phyloP scores from a whole-genome alignment of 768 basidiomycete genomes.

The Xerocomus spinulosus region DNA sequence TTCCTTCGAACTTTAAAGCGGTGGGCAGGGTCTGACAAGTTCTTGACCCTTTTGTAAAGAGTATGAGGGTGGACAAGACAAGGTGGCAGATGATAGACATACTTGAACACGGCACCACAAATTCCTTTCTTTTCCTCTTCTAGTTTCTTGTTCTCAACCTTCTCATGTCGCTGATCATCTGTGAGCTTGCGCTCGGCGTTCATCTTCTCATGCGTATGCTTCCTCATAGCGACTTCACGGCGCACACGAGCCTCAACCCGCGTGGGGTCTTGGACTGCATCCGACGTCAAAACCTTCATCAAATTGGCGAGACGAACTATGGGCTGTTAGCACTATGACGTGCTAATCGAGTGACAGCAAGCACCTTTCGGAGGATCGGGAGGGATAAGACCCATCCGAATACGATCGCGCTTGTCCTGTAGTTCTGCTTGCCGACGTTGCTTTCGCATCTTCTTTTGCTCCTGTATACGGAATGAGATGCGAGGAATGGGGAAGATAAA shows the following conservation, averaged over 20 bases:
- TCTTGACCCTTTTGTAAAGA: slow-evolving; percentile 55
- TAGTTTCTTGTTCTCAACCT: slow-evolving; percentile 76
- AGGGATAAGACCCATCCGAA: slow-evolving; percentile 93
- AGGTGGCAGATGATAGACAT: slow-evolving; percentile 29
- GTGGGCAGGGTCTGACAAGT: slow-evolving; percentile 86
- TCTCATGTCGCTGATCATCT: slow-evolving; percentile 84
- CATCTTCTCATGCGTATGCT: slow-evolving; percentile 88
- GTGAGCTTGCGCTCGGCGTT: slow-evolving; percentile 90
- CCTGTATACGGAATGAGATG: slow-evolving; percentile 36
- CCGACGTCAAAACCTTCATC: slow-evolving; percentile 96
- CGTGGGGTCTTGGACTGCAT: slow-evolving; percentile 96
- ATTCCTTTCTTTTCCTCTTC: slow-evolving; percentile 86
- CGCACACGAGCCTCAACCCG: slow-evolving; percentile 94
- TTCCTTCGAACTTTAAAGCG: slow-evolving; percentile 97
- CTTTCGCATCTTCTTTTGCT: slow-evolving; percentile 96
- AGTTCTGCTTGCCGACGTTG: slow-evolving; percentile 81
- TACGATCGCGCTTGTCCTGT: slow-evolving; percentile 91
- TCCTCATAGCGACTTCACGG: slow-evolving; percentile 87
- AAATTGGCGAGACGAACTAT: slow-evolving; percentile 89
- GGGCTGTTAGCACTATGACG: neutral
- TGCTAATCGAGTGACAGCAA: slow-evolving; percentile 1
- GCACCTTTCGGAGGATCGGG: slow-evolving; percentile 93
- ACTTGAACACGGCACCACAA: slow-evolving; percentile 89
- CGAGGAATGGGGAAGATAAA: neutral
- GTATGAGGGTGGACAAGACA: neutral